Percentiles rank a stretch among this genome's conserved stretches.
phyloP scores from a whole-genome alignment of 106 monocot species.

The Apostasia ramifera region DNA sequence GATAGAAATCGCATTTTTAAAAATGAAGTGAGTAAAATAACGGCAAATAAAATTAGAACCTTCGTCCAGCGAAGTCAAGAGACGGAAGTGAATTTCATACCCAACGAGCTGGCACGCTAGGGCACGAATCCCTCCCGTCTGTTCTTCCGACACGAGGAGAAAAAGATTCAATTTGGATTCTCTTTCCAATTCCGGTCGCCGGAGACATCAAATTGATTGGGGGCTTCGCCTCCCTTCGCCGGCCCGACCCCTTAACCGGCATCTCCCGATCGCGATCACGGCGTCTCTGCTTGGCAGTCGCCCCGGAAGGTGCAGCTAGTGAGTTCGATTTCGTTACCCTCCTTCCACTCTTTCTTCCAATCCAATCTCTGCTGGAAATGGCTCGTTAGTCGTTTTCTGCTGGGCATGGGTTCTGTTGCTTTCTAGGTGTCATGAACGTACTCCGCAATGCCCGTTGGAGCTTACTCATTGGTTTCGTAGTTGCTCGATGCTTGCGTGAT shows the following conservation, averaged over 20 bases:
- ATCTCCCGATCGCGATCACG: constrained; percentile 1
- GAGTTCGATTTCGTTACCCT: not conserved
- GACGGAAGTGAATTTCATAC: not conserved
- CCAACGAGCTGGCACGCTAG: constrained; percentile 4
- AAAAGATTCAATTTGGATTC: constrained; percentile 2
- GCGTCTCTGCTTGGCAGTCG: not conserved
- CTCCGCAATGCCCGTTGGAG: not conserved
- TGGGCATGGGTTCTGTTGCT: not conserved
- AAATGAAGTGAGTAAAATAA: not conserved
- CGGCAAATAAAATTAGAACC: constrained; percentile 4
- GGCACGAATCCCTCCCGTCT: constrained; percentile 3
- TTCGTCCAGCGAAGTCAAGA: constrained; percentile 1
- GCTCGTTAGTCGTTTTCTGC: not conserved
- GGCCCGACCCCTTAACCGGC: not conserved
- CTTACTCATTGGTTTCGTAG: not conserved
- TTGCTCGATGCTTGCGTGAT: not conserved
- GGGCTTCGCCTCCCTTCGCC: not conserved
- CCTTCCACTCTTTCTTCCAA: not conserved
- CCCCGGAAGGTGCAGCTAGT: not conserved
- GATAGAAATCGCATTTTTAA: too few species aligned
- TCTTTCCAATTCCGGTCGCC: not conserved
- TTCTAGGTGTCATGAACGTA: too few species aligned
- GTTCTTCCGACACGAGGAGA: not conserved
- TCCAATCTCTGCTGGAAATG: not conserved
- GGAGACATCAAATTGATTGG: not conserved